Base-by-base conservation (phyloP, 257 asterid genomes). In the Agastache rugosa region DNA sequence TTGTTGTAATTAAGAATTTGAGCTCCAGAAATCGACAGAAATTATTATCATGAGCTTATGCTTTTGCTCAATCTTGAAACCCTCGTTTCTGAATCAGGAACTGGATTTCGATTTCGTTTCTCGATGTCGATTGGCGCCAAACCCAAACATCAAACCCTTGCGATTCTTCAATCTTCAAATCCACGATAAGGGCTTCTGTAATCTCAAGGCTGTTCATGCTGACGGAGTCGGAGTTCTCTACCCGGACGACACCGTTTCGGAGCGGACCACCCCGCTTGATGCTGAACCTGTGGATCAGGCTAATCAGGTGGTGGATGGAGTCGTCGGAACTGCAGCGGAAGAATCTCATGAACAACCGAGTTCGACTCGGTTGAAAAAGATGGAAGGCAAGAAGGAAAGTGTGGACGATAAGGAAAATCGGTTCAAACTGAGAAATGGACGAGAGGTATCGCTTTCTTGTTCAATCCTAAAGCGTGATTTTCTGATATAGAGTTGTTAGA, bases 391-490 rank as follows among this genome's bases (percentile, higher is more conserved):
- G 80, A 37, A 53, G 65, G 78, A 72, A 68, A 77, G 22, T 41
- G 77, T 51, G 9, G 84, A 73, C 44, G 87, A 79, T 53, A 70
- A 71, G 10, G 75, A 82, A 67, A 77, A 76, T 69, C 85, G 95
- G 64, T 94, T 85, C 83, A 94, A 84, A 67, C 79, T 87, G 55
- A 83, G 88, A 54, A 87, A 92, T 76, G 97, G 96, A 58, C 85
- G 89, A 72, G 96, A 95, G 97, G 99, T 92, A 78, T 67, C 53
- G 10, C 15, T 19, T 8, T 63, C 37, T 72, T 3, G 25, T 23
- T 60, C 73, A 19, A 69, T 69, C 53, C 31, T 39, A 8, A 8
- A 11, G 41, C 54, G 8, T 60, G 15, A 48, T 16, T 25, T 31
- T 72, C 54, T 27, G 45, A 39, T 31, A 20, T 34, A 27, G 29